Conservation (phyloP, 768 basidiomycete genomes). For the Termitomyces sp. region DNA sequence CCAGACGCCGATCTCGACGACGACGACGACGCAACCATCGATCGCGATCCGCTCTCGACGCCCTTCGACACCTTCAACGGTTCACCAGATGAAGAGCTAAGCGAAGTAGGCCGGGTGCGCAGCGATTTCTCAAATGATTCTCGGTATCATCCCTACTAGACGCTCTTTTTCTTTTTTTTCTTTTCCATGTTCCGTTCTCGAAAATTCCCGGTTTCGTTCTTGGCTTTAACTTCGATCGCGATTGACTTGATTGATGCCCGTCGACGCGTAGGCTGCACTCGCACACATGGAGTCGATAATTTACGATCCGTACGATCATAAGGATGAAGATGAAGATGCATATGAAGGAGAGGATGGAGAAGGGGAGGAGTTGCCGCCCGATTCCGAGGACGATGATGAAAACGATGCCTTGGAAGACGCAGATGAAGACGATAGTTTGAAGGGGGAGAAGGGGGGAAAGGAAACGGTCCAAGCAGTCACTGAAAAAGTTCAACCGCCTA, state of each 20-base stretch:
- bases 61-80: slow-evolving; percentile 55
- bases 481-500: not conserved
- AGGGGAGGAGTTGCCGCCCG: slow-evolving; percentile 4
- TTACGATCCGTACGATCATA: slow-evolving; percentile 38
- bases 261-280: slow-evolving; percentile 59
- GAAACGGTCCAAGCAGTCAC: not conserved
- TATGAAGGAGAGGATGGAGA: slow-evolving; percentile 5
- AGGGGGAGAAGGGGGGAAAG: not conserved
- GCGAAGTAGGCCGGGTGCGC: slow-evolving; percentile 91
- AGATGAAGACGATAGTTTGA: not conserved
- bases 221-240: not conserved
- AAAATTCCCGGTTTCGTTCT: not conserved
- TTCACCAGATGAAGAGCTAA: slow-evolving; percentile 64
- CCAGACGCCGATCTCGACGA: slow-evolving; percentile 35
- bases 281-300: slow-evolving; percentile 82
- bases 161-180: slow-evolving; percentile 20
- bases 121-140: slow-evolving; percentile 74
- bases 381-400: not conserved
- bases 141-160: slow-evolving; percentile 87
- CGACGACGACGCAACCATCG: slow-evolving; percentile 33
- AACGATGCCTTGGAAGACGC: slow-evolving; percentile 2
- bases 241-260: not conserved
- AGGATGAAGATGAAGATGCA: not conserved
- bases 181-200: not conserved
- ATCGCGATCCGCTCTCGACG: slow-evolving; percentile 32